phyloP scores from a whole-genome alignment of 257 asterid species.

The Datura wrightii region DNA sequence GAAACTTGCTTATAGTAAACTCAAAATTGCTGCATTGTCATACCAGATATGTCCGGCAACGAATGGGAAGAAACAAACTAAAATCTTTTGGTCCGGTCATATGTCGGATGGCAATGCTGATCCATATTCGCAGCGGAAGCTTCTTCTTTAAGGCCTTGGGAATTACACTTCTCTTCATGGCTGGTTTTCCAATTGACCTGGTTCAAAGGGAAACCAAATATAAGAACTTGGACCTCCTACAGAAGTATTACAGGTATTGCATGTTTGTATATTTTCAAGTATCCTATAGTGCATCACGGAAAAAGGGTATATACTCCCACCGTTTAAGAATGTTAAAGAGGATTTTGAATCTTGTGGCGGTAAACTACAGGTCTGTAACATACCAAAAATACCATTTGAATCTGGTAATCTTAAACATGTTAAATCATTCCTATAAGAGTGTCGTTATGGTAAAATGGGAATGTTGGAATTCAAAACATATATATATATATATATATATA shows the following conservation, averaged over 20 bases:
- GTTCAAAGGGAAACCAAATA: slow-evolving; percentile 45
- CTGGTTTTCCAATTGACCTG: slow-evolving; percentile 40
- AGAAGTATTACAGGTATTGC: slow-evolving; percentile 41
- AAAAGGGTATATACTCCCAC: not conserved
- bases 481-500: not conserved
- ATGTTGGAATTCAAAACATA: not conserved
- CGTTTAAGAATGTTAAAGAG: not conserved
- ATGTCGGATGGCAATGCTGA: slow-evolving; percentile 43
- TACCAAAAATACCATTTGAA: not conserved
- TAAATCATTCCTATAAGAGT: not conserved
- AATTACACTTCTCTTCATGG: slow-evolving; percentile 47
- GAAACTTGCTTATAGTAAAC: not conserved
- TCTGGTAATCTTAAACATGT: not conserved
- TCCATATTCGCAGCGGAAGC: slow-evolving; percentile 41
- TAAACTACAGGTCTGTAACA: not conserved
- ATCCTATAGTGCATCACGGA: not conserved
- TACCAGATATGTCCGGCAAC: slow-evolving; percentile 44
- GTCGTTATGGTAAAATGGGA: not conserved
- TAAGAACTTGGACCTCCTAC: slow-evolving; percentile 42
- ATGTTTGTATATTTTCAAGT: not conserved
- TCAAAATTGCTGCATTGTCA: not conserved
- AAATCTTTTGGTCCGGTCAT: slow-evolving; percentile 43
- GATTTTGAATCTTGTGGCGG: not conserved
- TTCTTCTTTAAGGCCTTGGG: slow-evolving; percentile 47
- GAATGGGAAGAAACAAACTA: slow-evolving; percentile 47